Conservation (phyloP, 441 rosid species). For the Syzygium malaccense region DNA sequence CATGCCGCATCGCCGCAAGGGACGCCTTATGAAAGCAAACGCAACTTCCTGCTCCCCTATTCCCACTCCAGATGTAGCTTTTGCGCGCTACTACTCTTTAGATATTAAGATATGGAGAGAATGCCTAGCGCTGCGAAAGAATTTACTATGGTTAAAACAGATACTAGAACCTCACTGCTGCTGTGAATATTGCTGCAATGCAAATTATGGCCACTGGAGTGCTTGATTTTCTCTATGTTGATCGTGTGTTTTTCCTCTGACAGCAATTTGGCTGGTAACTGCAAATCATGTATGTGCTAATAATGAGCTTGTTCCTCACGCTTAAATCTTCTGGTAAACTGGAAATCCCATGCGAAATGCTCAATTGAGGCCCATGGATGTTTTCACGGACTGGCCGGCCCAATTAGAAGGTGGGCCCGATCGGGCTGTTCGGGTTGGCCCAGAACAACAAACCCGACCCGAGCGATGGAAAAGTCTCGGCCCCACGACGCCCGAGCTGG, state of each 20-base stretch:
- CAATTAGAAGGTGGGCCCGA: not conserved
- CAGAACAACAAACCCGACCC: not conserved
- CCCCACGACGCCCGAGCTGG: not conserved
- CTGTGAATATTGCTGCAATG: not conserved
- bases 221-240: not conserved
- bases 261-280: not conserved
- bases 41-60: not conserved
- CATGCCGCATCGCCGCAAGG: constrained; percentile 76
- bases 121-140: not conserved
- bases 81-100: not conserved
- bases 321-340: not conserved
- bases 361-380: not conserved
- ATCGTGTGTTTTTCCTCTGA: not conserved
- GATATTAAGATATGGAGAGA: not conserved
- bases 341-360: not conserved
- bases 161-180: not conserved
- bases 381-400: not conserved
- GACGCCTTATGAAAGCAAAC: constrained; percentile 55
- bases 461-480: not conserved
- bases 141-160: not conserved
- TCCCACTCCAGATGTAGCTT: not conserved
- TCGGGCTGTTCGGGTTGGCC: not conserved
- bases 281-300: not conserved
- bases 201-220: constrained; percentile 4
- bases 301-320: not conserved